Evolutionary conservation across 1,139 yeast genomes (phyloP), one percentile per base, ranked within the genome.

Genomic region (Blastobotrys niveus): DNA sequence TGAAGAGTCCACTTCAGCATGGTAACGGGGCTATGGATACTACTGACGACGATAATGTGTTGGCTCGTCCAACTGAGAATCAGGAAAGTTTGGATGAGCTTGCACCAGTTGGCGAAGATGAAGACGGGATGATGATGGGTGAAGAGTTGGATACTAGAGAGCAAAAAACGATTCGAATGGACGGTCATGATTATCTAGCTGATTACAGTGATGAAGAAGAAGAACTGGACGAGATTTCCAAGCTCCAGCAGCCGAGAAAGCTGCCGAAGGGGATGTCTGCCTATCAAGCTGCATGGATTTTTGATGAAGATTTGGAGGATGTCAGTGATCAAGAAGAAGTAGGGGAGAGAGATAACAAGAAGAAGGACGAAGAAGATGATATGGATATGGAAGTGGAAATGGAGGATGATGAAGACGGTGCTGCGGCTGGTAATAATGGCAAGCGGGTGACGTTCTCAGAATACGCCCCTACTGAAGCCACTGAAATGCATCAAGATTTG

Each of bases 201-300:
- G 52, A 49, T 18, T 48, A 56, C 34, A 57, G 54, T n/a, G 56
- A 47, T 2, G 57, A 51, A 5, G 53, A 51, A 25, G 52, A 54
- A 14, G 55, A 46, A 2, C 57, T 51, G 6, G 51, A 51, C 31
- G 52, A 54, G n/a, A 24, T 41, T n/a, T 14, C 15, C 19, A n/a
- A 20, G 45, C 60, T 34, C 18, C 44, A 41, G 29, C 45, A 55
- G 30, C 49, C 60, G 46, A 68, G 65, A 48, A 76, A 71, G 56
- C 69, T 86, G 25, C 97, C 97, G 17, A 77, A 77, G 58, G 97
- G 97, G 19, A 82, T 95, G 39, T 88, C 96, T 0, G 95, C 84
- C 48, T 89, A 89, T 62, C 98, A 91, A 67, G 86, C 95, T 6
- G 79, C 86, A 60, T 91, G 98, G 98, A 76, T 84, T 56, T 68